phyloP scores from a whole-genome alignment of 768 basidiomycete species.

The Amanita fuliginea region DNA sequence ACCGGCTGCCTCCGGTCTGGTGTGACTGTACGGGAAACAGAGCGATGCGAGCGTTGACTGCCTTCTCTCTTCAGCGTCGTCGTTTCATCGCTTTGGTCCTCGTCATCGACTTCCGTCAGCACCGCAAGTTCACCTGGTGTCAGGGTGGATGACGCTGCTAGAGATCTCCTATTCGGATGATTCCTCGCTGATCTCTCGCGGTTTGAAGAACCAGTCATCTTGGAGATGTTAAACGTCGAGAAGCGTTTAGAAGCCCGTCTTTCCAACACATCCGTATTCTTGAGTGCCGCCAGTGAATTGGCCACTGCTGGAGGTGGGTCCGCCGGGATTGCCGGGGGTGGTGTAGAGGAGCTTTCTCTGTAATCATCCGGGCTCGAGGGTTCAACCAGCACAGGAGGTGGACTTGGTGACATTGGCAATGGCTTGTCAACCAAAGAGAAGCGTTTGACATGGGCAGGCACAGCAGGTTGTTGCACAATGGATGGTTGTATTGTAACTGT shows the following conservation, averaged over 20 bases:
- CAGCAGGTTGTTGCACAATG: slow-evolving; percentile 19
- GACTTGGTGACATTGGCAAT: slow-evolving; percentile 25
- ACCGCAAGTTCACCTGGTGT: slow-evolving; percentile 66
- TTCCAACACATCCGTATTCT: slow-evolving; percentile 77
- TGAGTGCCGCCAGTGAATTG: slow-evolving; percentile 77
- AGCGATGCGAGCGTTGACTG: slow-evolving; percentile 16
- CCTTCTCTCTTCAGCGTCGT: slow-evolving; percentile 16
- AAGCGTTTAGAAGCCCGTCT: slow-evolving; percentile 93
- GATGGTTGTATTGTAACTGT: slow-evolving; percentile 12
- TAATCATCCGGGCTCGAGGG: slow-evolving; percentile 33
- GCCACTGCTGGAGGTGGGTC: slow-evolving; percentile 52
- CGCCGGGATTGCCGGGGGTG: slow-evolving; percentile 26
- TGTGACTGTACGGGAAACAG: slow-evolving; percentile 22
- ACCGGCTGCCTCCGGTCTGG: slow-evolving; percentile 33
- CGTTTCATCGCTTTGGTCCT: slow-evolving; percentile 18
- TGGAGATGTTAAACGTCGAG: slow-evolving; percentile 88
- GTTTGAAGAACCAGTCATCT: slow-evolving; percentile 64
- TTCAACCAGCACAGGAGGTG: slow-evolving; percentile 43
- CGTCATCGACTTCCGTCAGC: slow-evolving; percentile 67
- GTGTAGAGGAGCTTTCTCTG: slow-evolving; percentile 22
- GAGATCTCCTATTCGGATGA: slow-evolving; percentile 53
- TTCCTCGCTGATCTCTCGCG: slow-evolving; percentile 39
- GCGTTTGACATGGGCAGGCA: slow-evolving; percentile 63
- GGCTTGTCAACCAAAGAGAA: slow-evolving; percentile 71
- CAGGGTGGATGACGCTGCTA: slow-evolving; percentile 50